These are phyloP conservation scores for Podila horticola DNA, from an alignment of 192 early-diverging fungal genomes.

Conservation along the genomic window DNA sequence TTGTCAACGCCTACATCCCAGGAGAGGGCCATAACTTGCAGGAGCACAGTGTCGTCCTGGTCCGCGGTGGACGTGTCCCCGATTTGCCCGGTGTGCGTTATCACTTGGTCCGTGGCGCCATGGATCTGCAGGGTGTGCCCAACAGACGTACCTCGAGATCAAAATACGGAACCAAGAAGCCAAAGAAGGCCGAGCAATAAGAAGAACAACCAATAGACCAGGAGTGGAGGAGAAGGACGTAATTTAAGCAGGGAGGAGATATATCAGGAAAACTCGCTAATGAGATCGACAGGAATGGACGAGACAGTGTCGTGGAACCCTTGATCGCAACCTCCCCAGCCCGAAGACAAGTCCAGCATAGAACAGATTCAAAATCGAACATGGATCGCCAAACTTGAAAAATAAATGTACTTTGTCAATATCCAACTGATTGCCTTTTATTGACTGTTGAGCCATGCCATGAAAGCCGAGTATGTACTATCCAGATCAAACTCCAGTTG, in stretches of 20 bases:
- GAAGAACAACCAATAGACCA: background rate
- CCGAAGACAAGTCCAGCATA: no score
- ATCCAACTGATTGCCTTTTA: constrained; percentile 3
- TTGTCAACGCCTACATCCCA: constrained; percentile 95
- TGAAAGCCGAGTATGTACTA: constrained; percentile 74
- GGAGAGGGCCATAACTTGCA: constrained; percentile 99
- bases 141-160: constrained; percentile 82
- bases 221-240: no score
- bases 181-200: constrained; percentile 51
- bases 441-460: constrained; percentile 54
- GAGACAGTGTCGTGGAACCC: no score
- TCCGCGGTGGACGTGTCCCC: constrained; percentile 93
- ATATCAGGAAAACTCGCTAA: background rate
- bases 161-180: constrained; percentile 96
- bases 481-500: constrained; percentile 96
- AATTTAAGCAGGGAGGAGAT: no score
- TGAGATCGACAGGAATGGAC: no score
- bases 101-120: constrained; percentile 90
- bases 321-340: no score
- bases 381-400: no score
- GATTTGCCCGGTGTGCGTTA: constrained; percentile 99
- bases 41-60: constrained; percentile 96
- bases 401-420: no score
- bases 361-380: no score
- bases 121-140: constrained; percentile 96